Base-by-base conservation (phyloP, 441 rosid species). In the Adansonia grandidieri region DNA sequence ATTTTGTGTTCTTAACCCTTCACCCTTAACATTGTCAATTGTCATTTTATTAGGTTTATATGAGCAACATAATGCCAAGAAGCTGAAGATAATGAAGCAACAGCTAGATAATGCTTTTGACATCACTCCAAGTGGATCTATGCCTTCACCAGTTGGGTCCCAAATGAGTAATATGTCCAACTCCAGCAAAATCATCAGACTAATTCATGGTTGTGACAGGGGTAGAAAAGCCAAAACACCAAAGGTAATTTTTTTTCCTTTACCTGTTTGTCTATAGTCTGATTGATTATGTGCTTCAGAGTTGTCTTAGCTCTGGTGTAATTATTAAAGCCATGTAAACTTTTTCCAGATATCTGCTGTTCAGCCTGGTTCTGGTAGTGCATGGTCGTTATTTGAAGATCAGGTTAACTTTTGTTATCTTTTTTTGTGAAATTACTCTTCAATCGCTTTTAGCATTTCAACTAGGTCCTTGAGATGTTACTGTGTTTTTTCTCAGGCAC, bases 161-260 rank as follows among this genome's bases (percentile, higher is more conserved):
- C 98, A 96, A 81, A 90, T 93, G 95, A 93, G 98, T 89, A 93
- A 95, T 82, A 90, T 97, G 98, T 89, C 98, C 80, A 88, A 86
- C 90, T 88, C 95, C 69, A 89, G 88, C 79, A 94, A 90, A 84
- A 81, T 87, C 47, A 90, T 91, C 80, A 93, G 91, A 86, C 77
- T 89, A 78, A 84, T 88, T 81, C 91, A 86, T 78, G 91, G 93
- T 65, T 89, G 86, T 78, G 98, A 92, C 71, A 87, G 89, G 84
- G 88, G 89, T 82, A 92, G 92, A 85, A 93, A 93, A 88, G 68
- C 88, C 75, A 95, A 93, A 89, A 87, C 84, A 40, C 79, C 87
- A 51, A 95, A 93, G 98, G 99, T 97, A 92, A 69, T 50, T n/a
- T 70, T 76, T 71, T 74, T 75, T 19, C 24, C 54, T 28, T 24